Conservation (phyloP, 2,329 filamentous ascomycete species). For the Penicillium sp. region DNA sequence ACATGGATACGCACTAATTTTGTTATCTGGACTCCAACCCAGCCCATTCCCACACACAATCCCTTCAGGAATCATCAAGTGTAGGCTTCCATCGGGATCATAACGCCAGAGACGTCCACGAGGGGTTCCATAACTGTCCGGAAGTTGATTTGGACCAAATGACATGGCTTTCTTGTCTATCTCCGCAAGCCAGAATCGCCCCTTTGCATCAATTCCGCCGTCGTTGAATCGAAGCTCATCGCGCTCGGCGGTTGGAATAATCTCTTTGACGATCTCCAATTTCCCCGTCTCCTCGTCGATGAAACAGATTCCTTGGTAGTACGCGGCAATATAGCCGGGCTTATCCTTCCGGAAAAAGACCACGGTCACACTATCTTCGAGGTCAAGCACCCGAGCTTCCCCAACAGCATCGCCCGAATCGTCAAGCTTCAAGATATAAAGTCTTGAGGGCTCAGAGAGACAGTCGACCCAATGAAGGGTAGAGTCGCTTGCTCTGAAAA, state of each 20-base stretch:
- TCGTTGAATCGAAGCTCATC: slow-evolving; percentile 37
- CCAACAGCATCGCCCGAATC: slow-evolving; percentile 27
- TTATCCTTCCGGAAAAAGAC: slow-evolving; percentile 32
- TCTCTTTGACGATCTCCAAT: slow-evolving; percentile 37
- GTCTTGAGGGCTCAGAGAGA: slow-evolving; percentile 28
- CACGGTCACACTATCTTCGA: slow-evolving; percentile 39
- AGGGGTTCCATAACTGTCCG: slow-evolving; percentile 10
- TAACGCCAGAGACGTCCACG: slow-evolving; percentile 24
- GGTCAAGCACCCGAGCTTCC: slow-evolving; percentile 24
- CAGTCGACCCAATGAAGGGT: slow-evolving; percentile 34
- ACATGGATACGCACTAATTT: slow-evolving; percentile 27
- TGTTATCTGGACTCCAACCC: slow-evolving; percentile 39
- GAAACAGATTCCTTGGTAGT: slow-evolving; percentile 38
- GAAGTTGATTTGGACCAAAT: slow-evolving; percentile 31
- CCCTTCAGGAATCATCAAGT: slow-evolving; percentile 31
- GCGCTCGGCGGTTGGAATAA: slow-evolving; percentile 30
- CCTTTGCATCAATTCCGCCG: slow-evolving; percentile 34
- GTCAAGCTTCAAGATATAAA: slow-evolving; percentile 36
- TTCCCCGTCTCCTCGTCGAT: slow-evolving; percentile 38
- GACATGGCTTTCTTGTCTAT: slow-evolving; percentile 37
- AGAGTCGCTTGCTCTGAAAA: slow-evolving; percentile 31
- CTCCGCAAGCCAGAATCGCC: slow-evolving; percentile 33
- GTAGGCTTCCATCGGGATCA: slow-evolving; percentile 19
- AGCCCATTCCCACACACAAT: slow-evolving; percentile 40
- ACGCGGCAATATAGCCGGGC: slow-evolving; percentile 39